phyloP scores from a whole-genome alignment of 2,329 filamentous ascomycete genomes.

The Ilyonectria destructans region DNA sequence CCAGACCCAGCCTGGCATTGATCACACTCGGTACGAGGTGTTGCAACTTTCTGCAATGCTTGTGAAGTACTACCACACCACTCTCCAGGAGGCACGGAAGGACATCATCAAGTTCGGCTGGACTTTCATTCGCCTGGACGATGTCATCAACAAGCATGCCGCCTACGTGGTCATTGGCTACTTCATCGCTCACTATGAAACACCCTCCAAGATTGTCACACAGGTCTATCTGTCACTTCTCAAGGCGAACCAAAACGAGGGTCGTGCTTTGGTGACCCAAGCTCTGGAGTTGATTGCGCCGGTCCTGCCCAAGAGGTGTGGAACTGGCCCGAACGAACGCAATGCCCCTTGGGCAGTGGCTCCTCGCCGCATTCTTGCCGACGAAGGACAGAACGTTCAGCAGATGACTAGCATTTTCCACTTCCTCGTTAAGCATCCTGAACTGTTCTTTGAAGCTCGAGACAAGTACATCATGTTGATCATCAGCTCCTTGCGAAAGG shows the following conservation, averaged over 20 bases:
- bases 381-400: slow-evolving; percentile 95
- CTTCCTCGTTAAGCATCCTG: slow-evolving; percentile 92
- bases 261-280: slow-evolving; percentile 91
- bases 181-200: slow-evolving; percentile 98
- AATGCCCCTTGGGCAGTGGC: slow-evolving; percentile 92
- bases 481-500: slow-evolving; percentile 90
- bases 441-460: slow-evolving; percentile 94
- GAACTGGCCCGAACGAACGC: slow-evolving; percentile 76
- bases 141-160: slow-evolving; percentile 99
- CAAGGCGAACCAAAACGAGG: slow-evolving; percentile 95
- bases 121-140: slow-evolving; percentile 98
- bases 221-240: slow-evolving; percentile 95
- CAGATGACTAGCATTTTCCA: slow-evolving; percentile 98
- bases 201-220: slow-evolving; percentile 93
- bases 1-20: slow-evolving; percentile 86
- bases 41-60: slow-evolving; percentile 95
- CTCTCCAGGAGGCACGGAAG: slow-evolving; percentile 92
- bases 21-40: slow-evolving; percentile 96
- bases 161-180: slow-evolving; percentile 98
- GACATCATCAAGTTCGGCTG: slow-evolving; percentile 99
- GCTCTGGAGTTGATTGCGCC: slow-evolving; percentile 96
- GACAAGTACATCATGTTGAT: slow-evolving; percentile 93
- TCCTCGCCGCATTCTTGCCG: slow-evolving; percentile 90
- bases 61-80: slow-evolving; percentile 93
- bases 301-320: slow-evolving; percentile 89